These are phyloP conservation scores for Eucalyptus grandis DNA, from an alignment of 345 rosid species.

Conservation along the genomic window DNA sequence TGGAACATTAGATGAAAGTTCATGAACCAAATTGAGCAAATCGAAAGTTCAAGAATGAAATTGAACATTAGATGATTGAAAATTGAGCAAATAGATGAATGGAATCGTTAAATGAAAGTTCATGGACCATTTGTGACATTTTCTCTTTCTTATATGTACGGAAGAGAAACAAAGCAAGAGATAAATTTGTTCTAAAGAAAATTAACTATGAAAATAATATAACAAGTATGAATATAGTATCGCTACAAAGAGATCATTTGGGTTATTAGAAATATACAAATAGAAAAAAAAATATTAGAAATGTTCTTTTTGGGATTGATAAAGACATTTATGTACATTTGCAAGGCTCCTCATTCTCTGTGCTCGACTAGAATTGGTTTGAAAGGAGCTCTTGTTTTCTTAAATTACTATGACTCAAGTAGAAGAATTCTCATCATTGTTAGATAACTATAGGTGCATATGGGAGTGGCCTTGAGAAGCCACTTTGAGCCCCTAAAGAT, in stretches of 20 bases:
- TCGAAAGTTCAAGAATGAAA: no score
- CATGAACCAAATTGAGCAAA: no score
- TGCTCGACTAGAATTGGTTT: background rate
- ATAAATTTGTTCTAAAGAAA: no score
- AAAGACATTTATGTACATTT: background rate
- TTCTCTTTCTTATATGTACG: background rate
- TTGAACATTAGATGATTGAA: no score
- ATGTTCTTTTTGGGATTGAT: background rate
- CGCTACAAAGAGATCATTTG: background rate
- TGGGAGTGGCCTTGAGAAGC: no score
- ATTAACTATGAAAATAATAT: no score
- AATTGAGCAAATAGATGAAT: no score
- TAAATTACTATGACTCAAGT: background rate
- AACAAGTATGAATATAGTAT: background rate
- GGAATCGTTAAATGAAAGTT: no score
- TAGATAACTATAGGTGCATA: background rate
- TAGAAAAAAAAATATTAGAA: background rate
- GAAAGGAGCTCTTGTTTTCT: background rate
- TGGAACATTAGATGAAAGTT: no score
- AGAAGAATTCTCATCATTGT: background rate
- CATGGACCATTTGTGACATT: no score
- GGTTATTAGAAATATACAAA: background rate
- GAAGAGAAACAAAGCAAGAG: background rate
- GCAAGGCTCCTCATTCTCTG: background rate
- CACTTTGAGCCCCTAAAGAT: no score